Conservation (phyloP, 2,329 filamentous ascomycete species). For the Xylariaceae sp. region DNA sequence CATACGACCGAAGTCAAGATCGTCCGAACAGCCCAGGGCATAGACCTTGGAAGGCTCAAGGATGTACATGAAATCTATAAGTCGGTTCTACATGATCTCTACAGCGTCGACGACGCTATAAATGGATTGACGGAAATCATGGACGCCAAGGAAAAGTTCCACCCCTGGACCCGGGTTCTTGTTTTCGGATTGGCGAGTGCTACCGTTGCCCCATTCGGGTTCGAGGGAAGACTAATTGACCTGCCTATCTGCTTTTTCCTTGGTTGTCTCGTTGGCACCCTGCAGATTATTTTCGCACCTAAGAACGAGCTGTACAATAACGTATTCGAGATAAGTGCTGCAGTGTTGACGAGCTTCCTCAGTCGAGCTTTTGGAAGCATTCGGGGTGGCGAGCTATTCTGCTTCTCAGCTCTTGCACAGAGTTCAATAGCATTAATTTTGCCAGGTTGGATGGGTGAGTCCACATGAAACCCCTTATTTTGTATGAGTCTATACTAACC, state of each 20-base stretch:
- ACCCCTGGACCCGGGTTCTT: slow-evolving; percentile 24
- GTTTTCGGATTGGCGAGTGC: slow-evolving; percentile 26
- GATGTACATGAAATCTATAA: slow-evolving; percentile 78
- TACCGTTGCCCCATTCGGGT: slow-evolving; percentile 25
- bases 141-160: slow-evolving; percentile 23
- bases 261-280: slow-evolving; percentile 24
- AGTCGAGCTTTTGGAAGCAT: slow-evolving; percentile 68
- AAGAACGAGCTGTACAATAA: slow-evolving; percentile 65
- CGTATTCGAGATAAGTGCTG: slow-evolving; percentile 49
- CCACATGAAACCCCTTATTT: too few relatives aligned
- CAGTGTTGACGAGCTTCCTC: slow-evolving; percentile 64
- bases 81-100: slow-evolving; percentile 70
- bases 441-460: slow-evolving; percentile 61
- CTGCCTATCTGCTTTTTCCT: slow-evolving; percentile 26
- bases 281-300: slow-evolving; percentile 72
- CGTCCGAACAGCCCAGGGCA: slow-evolving; percentile 60
- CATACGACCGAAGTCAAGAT: slow-evolving; percentile 66
- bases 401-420: slow-evolving; percentile 68
- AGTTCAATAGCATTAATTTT: slow-evolving; percentile 73
- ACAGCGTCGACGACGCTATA: slow-evolving; percentile 25
- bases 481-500: too few relatives aligned
- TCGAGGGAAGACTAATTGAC: slow-evolving; percentile 25
- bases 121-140: slow-evolving; percentile 20
- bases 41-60: slow-evolving; percentile 69
- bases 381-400: slow-evolving; percentile 53